Evolutionary conservation across 257 asterid genomes (phyloP).

Genomic region (Paraleonurus japonicus): DNA sequence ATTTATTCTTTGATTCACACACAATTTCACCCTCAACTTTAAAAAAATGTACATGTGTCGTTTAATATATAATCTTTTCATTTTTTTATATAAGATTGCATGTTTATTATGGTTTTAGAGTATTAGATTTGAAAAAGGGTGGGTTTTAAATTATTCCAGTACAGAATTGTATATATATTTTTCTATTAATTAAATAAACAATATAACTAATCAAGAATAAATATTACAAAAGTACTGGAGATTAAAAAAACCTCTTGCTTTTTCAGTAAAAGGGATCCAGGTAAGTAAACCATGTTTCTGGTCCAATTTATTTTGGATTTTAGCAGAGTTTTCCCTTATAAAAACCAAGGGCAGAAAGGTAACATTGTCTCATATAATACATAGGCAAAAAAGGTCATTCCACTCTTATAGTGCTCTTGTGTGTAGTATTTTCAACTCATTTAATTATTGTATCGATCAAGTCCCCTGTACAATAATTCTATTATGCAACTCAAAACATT

Average conservation of each 20-base stretch:
- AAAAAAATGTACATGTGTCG: background rate
- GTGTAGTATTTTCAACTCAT: background rate
- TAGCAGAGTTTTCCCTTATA: background rate
- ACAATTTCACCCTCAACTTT: background rate
- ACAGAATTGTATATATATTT: background rate
- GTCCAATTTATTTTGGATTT: conserved; percentile 15
- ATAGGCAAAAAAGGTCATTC: background rate
- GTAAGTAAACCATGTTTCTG: conserved; percentile 21
- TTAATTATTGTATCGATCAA: no score
- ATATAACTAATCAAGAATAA: background rate
- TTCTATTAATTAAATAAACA: background rate
- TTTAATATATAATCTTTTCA: background rate
- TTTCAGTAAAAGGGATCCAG: conserved; percentile 23
- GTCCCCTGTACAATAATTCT: no score
- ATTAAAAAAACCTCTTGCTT: background rate
- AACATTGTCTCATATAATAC: conserved; percentile 18
- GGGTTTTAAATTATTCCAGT: background rate
- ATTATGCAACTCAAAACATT: no score
- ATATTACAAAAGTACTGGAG: background rate
- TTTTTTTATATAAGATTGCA: background rate
- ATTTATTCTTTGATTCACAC: background rate
- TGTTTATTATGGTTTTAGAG: background rate
- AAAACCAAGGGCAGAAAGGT: conserved; percentile 6
- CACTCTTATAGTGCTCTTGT: conserved; percentile 19
- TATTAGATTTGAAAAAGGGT: no score